Evolutionary conservation across 306 rosid species (phyloP).

Genomic region (Neltuma alba): DNA sequence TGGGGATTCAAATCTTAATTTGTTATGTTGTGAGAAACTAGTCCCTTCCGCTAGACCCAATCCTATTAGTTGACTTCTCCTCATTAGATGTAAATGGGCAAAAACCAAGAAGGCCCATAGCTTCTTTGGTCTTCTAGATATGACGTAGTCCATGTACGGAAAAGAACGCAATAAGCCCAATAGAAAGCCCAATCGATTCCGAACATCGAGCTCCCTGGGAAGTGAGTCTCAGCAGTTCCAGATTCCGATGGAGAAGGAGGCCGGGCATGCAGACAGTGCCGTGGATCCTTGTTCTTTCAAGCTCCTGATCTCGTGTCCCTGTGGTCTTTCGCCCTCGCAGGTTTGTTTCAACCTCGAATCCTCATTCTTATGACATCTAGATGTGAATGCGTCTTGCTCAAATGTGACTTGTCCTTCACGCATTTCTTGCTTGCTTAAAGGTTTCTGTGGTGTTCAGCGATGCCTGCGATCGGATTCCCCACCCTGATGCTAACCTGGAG

Average conservation of each 20-base stretch:
- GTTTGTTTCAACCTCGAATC: constrained; percentile 39
- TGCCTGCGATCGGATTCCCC: constrained; percentile 67
- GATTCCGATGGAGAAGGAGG: constrained; percentile 55
- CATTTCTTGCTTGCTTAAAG: constrained; percentile 39
- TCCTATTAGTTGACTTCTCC: too few species aligned
- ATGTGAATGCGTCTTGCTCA: background rate
- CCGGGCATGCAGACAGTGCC: background rate
- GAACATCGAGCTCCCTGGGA: background rate
- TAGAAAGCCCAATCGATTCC: background rate
- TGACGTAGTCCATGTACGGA: background rate
- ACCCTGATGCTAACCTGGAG: constrained; percentile 65
- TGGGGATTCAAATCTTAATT: too few species aligned
- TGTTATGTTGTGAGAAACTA: too few species aligned
- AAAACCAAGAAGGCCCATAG: background rate
- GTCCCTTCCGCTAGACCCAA: too few species aligned
- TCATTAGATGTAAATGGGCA: too few species aligned
- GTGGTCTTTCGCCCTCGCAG: constrained; percentile 77
- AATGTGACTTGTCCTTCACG: background rate
- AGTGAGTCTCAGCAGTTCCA: background rate
- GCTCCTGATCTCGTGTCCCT: constrained; percentile 72
- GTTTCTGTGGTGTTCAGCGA: constrained; percentile 60
- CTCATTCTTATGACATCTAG: background rate
- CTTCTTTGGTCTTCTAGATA: background rate
- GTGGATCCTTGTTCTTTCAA: constrained; percentile 50
- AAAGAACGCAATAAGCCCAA: background rate